These are phyloP conservation scores for Athelia sp. DNA, from an alignment of 1,284 basidiomycete genomes.

Conservation along the genomic window DNA sequence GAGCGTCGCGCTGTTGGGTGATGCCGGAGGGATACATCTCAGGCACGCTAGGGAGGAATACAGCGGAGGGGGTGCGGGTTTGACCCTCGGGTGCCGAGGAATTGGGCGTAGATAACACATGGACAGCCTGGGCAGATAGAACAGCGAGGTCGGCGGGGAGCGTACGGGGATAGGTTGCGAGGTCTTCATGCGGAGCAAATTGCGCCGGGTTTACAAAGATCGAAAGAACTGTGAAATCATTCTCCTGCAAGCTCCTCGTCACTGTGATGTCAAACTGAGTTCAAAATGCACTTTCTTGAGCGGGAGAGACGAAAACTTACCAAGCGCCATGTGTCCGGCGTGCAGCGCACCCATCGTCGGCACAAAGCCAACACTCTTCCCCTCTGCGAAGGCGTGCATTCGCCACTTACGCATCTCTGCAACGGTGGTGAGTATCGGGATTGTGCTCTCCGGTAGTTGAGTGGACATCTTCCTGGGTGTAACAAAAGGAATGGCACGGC, in stretches of 20 bases:
- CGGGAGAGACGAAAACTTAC: constrained; percentile 43
- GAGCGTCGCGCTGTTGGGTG: constrained; percentile 67
- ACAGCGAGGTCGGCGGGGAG: constrained; percentile 59
- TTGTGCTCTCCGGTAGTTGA: constrained; percentile 42
- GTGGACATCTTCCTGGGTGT: constrained; percentile 10
- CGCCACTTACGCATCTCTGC: constrained; percentile 77
- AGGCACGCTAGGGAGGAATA: constrained; percentile 73
- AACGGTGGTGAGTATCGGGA: constrained; percentile 76
- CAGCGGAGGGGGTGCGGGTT: constrained; percentile 50
- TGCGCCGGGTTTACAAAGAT: constrained; percentile 99
- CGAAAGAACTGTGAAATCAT: constrained; percentile 88
- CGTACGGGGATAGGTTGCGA: constrained; percentile 87
- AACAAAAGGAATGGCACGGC: no score
- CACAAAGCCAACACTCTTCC: constrained; percentile 83
- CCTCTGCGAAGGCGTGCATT: constrained; percentile 48
- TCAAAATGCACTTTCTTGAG: constrained; percentile 4
- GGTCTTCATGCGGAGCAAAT: constrained; percentile 94
- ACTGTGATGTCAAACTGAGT: constrained; percentile 45
- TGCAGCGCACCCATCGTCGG: constrained; percentile 98
- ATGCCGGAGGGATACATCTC: constrained; percentile 93
- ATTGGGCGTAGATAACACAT: constrained; percentile 10
- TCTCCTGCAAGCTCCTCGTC: constrained; percentile 65
- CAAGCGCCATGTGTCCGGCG: constrained; percentile 87
- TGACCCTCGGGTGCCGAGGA: constrained; percentile 3
- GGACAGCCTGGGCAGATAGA: constrained; percentile 32